phyloP scores from a whole-genome alignment of 1,139 yeast genomes.

The Blastobotrys malaysiensis region DNA sequence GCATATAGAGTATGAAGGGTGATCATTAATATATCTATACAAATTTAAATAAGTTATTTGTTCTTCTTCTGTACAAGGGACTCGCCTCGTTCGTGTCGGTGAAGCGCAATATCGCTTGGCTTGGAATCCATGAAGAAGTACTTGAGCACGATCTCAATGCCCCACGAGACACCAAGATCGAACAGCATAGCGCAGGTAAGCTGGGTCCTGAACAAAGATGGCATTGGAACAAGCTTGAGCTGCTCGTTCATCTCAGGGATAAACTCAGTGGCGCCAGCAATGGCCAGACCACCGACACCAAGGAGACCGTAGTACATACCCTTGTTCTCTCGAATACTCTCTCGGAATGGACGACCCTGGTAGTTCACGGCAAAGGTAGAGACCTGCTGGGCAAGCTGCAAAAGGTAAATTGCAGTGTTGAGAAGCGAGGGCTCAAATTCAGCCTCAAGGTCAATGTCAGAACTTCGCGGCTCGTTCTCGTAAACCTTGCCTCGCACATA shows the following conservation, averaged over 20 bases:
- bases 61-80: constrained; percentile 29
- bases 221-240: constrained; percentile 88
- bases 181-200: constrained; percentile 66
- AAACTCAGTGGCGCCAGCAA: constrained; percentile 91
- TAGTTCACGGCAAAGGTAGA: constrained; percentile 97
- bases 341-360: constrained; percentile 96
- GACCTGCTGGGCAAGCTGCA: constrained; percentile 93
- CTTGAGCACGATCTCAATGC: constrained; percentile 75
- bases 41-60: constrained; percentile 16
- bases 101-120: constrained; percentile 81
- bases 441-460: constrained; percentile 83
- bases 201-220: constrained; percentile 63
- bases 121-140: constrained; percentile 82
- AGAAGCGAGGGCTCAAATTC: constrained; percentile 81
- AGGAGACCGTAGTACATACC: constrained; percentile 96
- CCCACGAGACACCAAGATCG: constrained; percentile 75
- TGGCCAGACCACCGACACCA: constrained; percentile 84
- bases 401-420: constrained; percentile 92
- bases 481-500: constrained; percentile 82
- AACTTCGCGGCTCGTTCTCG: constrained; percentile 85
- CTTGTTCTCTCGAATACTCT: constrained; percentile 80
- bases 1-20: neutral
- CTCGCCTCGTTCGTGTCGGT: constrained; percentile 30
- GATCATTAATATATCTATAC: neutral
- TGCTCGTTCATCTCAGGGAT: constrained; percentile 91